These are phyloP conservation scores for Somion occarium DNA, from an alignment of 1,284 basidiomycete genomes.

Conservation along the genomic window DNA sequence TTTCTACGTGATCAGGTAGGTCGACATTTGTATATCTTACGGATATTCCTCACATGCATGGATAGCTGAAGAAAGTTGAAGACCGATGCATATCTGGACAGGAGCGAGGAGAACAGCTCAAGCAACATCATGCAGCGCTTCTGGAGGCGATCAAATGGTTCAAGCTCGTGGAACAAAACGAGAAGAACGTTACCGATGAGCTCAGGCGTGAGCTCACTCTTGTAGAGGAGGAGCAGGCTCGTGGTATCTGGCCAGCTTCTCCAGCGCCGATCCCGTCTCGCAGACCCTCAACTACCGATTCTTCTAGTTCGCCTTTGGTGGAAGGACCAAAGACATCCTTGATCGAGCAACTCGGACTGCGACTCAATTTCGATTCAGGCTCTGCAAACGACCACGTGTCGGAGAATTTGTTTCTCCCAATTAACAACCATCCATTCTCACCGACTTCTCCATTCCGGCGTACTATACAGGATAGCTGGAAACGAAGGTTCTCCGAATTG, in stretches of 20 bases:
- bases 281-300: background rate
- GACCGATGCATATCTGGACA: slow-evolving; percentile 9
- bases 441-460: background rate
- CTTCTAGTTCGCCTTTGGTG: background rate
- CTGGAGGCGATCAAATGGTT: slow-evolving; percentile 10
- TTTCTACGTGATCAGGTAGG: background rate
- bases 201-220: slow-evolving; percentile 11
- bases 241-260: background rate
- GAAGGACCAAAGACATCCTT: background rate
- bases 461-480: background rate
- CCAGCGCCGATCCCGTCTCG: background rate
- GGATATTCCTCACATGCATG: background rate
- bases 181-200: slow-evolving; percentile 14
- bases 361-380: background rate
- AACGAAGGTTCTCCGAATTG: background rate
- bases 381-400: background rate
- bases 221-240: slow-evolving; percentile 3
- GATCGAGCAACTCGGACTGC: background rate
- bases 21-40: background rate
- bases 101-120: slow-evolving; percentile 9
- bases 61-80: slow-evolving; percentile 13
- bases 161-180: slow-evolving; percentile 14
- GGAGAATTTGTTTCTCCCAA: background rate
- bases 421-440: background rate
- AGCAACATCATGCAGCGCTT: slow-evolving; percentile 10